A percentile compares a stretch with the other conserved stretches of the same genome.
These are phyloP conservation scores for Cryptococcus jaspeensis DNA, from an alignment of 1,284 basidiomycete genomes.

Conservation along the genomic window DNA sequence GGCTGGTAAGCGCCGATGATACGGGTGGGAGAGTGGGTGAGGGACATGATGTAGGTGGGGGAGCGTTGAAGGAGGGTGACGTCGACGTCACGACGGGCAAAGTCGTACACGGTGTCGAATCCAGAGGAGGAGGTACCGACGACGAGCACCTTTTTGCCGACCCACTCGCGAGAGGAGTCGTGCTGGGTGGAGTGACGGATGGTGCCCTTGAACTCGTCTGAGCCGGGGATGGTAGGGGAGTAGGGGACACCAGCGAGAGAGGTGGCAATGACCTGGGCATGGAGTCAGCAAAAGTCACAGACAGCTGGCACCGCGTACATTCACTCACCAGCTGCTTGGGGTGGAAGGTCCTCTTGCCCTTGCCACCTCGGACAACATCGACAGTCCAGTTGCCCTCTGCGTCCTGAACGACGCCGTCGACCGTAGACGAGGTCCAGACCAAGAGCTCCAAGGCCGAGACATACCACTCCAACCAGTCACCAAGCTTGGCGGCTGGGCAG, in stretches of 20 bases:
- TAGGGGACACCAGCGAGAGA: constrained; percentile 26
- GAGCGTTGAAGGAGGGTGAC: constrained; percentile 65
- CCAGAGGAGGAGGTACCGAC: constrained; percentile 65
- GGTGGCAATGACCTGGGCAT: constrained; percentile 31
- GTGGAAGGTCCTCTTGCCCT: constrained; percentile 53
- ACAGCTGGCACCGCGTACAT: constrained; percentile 32
- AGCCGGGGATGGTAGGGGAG: constrained; percentile 23
- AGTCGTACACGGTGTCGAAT: constrained; percentile 53
- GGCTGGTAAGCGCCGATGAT: constrained; percentile 41
- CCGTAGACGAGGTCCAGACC: constrained; percentile 52
- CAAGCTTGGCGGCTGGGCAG: constrained; percentile 56
- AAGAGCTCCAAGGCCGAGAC: constrained; percentile 37
- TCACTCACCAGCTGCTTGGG: constrained; percentile 44
- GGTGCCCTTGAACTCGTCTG: constrained; percentile 58
- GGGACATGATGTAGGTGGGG: constrained; percentile 61
- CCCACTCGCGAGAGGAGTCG: constrained; percentile 55
- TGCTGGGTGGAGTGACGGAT: constrained; percentile 60
- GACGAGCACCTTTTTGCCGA: constrained; percentile 62
- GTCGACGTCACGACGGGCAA: constrained; percentile 55
- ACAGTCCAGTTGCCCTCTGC: constrained; percentile 57
- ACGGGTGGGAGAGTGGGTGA: constrained; percentile 53
- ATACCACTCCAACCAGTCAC: constrained; percentile 41
- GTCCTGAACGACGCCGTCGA: constrained; percentile 53
- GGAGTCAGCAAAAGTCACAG: too few species aligned
- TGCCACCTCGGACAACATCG: constrained; percentile 50